Evolutionary conservation across 2,329 filamentous ascomycete genomes (phyloP).

Genomic region (Nothophaeocryptopus gaeumannii): DNA sequence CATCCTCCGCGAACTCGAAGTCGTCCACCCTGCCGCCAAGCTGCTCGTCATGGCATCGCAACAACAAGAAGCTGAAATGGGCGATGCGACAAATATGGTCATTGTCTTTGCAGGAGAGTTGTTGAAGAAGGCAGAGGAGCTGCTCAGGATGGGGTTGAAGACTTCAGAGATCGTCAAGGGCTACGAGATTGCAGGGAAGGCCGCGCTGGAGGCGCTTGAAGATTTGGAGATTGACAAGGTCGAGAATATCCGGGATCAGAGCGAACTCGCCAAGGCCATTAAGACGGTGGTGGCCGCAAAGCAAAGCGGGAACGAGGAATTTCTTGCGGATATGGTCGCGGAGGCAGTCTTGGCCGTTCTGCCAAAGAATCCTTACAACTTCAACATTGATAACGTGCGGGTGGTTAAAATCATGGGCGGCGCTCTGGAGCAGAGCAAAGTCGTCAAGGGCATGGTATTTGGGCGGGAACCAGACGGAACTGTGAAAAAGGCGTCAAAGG

Average conservation of each 20-base stretch:
- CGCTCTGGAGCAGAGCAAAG: slow-evolving; percentile 85
- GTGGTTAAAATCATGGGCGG: slow-evolving; percentile 99
- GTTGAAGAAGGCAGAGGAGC: slow-evolving; percentile 92
- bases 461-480: slow-evolving; percentile 86
- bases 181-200: slow-evolving; percentile 91
- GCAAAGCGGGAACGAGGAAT: slow-evolving; percentile 89
- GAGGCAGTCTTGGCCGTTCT: slow-evolving; percentile 82
- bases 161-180: slow-evolving; percentile 95
- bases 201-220: slow-evolving; percentile 80
- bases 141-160: slow-evolving; percentile 95
- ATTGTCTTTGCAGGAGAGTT: slow-evolving; percentile 94
- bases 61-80: slow-evolving; percentile 99
- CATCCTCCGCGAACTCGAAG: slow-evolving; percentile 94
- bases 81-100: slow-evolving; percentile 95
- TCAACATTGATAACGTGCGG: slow-evolving; percentile 98
- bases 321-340: slow-evolving; percentile 80
- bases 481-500: slow-evolving; percentile 85
- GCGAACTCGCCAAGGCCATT: slow-evolving; percentile 90
- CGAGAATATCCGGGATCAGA: slow-evolving; percentile 72
- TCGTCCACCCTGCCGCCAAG: slow-evolving; percentile 97
- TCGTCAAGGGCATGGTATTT: slow-evolving; percentile 98
- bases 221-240: slow-evolving; percentile 84
- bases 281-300: slow-evolving; percentile 95
- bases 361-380: slow-evolving; percentile 91
- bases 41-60: slow-evolving; percentile 97